Evolutionary conservation across 2,329 filamentous ascomycete genomes (phyloP), one percentile per base, ranked within the genome.

Genomic region (Cadophora sp.): DNA sequence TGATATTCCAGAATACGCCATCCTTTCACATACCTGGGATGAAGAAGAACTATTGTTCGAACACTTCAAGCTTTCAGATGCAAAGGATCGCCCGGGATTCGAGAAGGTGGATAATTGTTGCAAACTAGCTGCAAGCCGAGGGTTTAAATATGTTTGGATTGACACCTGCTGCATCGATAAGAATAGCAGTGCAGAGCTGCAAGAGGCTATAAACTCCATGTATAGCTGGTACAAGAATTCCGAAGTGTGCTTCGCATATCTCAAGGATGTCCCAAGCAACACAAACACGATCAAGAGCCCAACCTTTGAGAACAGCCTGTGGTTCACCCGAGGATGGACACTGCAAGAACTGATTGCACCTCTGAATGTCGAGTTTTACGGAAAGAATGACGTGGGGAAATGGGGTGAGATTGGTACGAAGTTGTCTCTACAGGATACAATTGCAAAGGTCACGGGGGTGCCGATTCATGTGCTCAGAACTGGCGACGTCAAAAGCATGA

Each of bases 21-120:
- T 76, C 5, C 69, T 76, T 19, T 77, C 74, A 4, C 76, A 78
- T 65, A 76, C 72, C 0, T 78, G 75, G 76, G 74, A 67, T 1
- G 56, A 66, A 0, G 71, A 70, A 2, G 77, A 78, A 24, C 46
- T 11, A 24, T 4, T 27, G 48, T 55, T 29, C 14, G 37, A 53
- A 37, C 24, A 56, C 19, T 16, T 53, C 24, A 53, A 53, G 8
- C 24, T 11, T 53, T 27, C 24, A 12, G n/a, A 24, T 19, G 14
- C 12, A 26, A 48, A 19, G 24, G 19, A 19, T 4, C 64, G 62
- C 37, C 26, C 16, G 3, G 69, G 68, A 16, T 68, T 61, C 46
- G 24, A 22, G 16, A 71, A 71, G 43, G 66, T 71, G 12, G 31
- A 27, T 16, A 51, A 53, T 9, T 67, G 65, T 26, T 70, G 70